Evolutionary conservation across 2,329 filamentous ascomycete genomes (phyloP).

Genomic region (Rutstroemia sydowiana): DNA sequence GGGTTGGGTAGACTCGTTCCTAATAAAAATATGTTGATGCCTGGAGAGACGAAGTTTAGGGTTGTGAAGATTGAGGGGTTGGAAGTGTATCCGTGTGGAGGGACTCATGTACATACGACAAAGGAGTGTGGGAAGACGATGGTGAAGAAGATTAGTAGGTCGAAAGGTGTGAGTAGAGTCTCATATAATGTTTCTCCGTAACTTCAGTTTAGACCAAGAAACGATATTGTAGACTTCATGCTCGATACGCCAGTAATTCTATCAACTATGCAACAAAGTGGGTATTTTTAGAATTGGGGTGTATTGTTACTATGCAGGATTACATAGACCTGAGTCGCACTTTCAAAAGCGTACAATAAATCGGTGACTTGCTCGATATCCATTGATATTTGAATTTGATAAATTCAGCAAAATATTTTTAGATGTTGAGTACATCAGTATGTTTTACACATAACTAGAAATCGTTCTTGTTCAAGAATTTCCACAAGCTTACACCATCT

Average conservation of each 20-base stretch:
- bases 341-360: too few species aligned
- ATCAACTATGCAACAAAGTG: neutral
- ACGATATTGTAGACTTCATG: neutral
- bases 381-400: too few species aligned
- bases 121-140: conserved; percentile 50
- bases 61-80: conserved; percentile 63
- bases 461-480: neutral
- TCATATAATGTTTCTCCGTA: conserved; percentile 13
- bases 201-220: neutral
- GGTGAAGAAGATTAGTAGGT: conserved; percentile 60
- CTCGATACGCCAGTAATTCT: neutral
- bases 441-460: too few species aligned
- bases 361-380: too few species aligned
- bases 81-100: conserved; percentile 67
- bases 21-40: conserved; percentile 36
- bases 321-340: too few species aligned
- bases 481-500: neutral
- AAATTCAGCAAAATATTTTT: too few species aligned
- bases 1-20: conserved; percentile 50
- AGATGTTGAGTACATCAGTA: too few species aligned
- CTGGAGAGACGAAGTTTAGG: conserved; percentile 45
- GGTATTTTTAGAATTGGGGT: too few species aligned
- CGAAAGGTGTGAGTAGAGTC: conserved; percentile 56
- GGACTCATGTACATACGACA: conserved; percentile 61
- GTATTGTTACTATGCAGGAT: too few species aligned